phyloP scores from a whole-genome alignment of 2,329 filamentous ascomycete species.

The Curvularia spicifera region DNA sequence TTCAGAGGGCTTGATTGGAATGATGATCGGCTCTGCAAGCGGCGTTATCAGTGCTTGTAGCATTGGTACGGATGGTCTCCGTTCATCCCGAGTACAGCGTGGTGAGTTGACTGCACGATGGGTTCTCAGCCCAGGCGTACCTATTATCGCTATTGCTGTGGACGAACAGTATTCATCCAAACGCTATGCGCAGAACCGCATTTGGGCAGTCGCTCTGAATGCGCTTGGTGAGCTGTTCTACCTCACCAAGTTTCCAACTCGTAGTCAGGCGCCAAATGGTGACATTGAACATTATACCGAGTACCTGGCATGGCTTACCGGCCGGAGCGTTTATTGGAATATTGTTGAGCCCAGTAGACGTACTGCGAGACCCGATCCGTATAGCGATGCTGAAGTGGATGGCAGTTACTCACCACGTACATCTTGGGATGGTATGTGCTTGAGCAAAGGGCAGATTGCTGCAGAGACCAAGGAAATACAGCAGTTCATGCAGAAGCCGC shows the following conservation, averaged over 20 bases:
- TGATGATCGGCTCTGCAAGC: slow-evolving; percentile 81
- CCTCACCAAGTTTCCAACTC: slow-evolving; percentile 71
- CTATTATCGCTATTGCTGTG: slow-evolving; percentile 81
- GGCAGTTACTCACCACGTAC: slow-evolving; percentile 83
- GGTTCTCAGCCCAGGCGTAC: slow-evolving; percentile 90
- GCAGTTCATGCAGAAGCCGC: slow-evolving; percentile 72
- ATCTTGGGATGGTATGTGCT: slow-evolving; percentile 73
- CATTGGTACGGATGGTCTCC: slow-evolving; percentile 66
- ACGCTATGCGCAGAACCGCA: slow-evolving; percentile 71
- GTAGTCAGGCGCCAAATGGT: slow-evolving; percentile 58
- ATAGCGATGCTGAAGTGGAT: slow-evolving; percentile 67
- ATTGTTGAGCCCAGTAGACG: slow-evolving; percentile 80
- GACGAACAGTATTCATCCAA: slow-evolving; percentile 81
- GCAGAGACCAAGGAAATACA: slow-evolving; percentile 86
- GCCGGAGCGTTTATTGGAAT: slow-evolving; percentile 80
- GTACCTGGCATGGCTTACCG: slow-evolving; percentile 78
- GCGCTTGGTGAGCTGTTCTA: slow-evolving; percentile 92
- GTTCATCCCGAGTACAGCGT: slow-evolving; percentile 67
- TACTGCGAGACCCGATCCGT: slow-evolving; percentile 72
- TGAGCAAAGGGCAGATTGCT: slow-evolving; percentile 72
- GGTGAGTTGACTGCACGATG: slow-evolving; percentile 86
- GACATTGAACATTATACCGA: slow-evolving; percentile 61
- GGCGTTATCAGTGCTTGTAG: slow-evolving; percentile 85
- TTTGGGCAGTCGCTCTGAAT: slow-evolving; percentile 94
- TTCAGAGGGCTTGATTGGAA: slow-evolving; percentile 79